Evolutionary conservation across 371 early-diverging fungal species (phyloP), one percentile per base, ranked within the genome.

Genomic region (Apophysomyces ossiformis): DNA sequence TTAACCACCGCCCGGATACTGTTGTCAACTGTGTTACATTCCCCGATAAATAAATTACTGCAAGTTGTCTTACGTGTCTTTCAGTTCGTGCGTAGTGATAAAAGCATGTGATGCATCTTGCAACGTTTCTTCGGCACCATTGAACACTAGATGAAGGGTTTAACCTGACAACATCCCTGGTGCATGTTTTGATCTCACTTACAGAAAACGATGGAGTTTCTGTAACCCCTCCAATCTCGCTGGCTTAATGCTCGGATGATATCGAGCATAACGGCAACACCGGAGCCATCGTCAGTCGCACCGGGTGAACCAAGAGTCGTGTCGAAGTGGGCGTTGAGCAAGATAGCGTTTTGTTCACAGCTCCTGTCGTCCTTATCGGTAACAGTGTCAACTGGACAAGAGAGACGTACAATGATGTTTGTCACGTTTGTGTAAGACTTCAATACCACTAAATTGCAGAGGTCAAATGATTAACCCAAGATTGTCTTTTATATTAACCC

Each of bases 51-150:
- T 50, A 32, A n/a, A 5, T 16, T 18, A 13, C 57, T 43, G 32
- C 13, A 7, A 47, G 21, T 26, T 41, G 13, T 47, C 72, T 74
- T 72, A 84, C 83, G 77, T 74, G 59, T 87, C 85, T 69, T 82
- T 85, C 58, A 85, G 74, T 26, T 82, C 81, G 58, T 89, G 89
- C 69, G 78, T 85, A 5, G 89, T 89, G 65, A 90, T 87, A 72
- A 91, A 93, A 7, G 87, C 88, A 67, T 90, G 90, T 5, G 90
- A 87, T 7, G 89, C 93, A 76, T 93, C 93, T 69, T 92, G 92
- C 11, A 91, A 70, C 1, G 89, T 83, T 71, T 93, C 93, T 67
- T 93, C 93, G 6, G 92, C 93, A 45, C 93, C 93, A 73, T 93
- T 93, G 72, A 90, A 93, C 69, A 93, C 83, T 81, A 82, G 11